Conservation (phyloP, 805 yeast species). For the Suhomyces prunicola region DNA sequence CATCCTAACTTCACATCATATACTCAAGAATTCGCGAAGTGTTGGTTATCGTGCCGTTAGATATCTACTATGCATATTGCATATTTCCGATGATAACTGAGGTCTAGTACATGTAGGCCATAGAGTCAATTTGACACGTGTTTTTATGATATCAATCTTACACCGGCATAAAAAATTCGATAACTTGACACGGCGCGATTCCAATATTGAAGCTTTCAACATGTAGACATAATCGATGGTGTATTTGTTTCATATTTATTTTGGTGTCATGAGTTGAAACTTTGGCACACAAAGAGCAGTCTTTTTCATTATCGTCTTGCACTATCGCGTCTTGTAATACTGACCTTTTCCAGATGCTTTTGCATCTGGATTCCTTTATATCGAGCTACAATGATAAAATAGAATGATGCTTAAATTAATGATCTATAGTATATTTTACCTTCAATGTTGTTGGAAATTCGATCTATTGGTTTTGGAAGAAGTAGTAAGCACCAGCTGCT, state of each 20-base stretch:
- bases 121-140: background rate
- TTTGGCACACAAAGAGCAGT: background rate
- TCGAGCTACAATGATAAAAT: background rate
- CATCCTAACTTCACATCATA: background rate
- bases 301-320: background rate
- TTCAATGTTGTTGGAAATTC: background rate
- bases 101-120: background rate
- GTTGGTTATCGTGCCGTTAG: background rate
- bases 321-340: background rate
- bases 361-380: background rate
- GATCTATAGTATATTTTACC: background rate
- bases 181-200: background rate
- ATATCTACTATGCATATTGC: background rate
- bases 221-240: background rate
- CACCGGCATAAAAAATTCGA: background rate
- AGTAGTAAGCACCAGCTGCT: slow-evolving; percentile 44
- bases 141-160: background rate
- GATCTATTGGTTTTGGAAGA: slow-evolving; percentile 17
- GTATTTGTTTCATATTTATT: background rate
- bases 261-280: background rate
- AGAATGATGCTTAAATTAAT: background rate
- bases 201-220: background rate
- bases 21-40: background rate
- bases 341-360: background rate
- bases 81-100: background rate